phyloP scores from a whole-genome alignment of 2,329 filamentous ascomycete genomes.

The Gremmenia infestans region DNA sequence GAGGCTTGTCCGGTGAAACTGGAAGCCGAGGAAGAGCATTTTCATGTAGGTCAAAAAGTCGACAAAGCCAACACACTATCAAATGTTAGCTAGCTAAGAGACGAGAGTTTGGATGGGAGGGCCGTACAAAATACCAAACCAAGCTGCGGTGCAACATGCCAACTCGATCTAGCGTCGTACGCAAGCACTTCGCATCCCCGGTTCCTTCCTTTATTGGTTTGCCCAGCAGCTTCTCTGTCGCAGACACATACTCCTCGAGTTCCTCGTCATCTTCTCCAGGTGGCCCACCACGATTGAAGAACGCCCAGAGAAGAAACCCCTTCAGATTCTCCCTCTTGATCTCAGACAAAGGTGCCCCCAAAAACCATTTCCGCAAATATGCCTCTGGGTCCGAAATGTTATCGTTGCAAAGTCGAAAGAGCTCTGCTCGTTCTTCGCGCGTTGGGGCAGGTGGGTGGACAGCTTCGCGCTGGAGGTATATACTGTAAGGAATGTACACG shows the following conservation, averaged over 20 bases:
- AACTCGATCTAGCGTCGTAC: slow-evolving; percentile 54
- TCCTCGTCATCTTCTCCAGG: slow-evolving; percentile 45
- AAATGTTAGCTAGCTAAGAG: background rate
- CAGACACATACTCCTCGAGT: slow-evolving; percentile 49
- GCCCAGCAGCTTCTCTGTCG: slow-evolving; percentile 47
- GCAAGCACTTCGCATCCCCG: slow-evolving; percentile 47
- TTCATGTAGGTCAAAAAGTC: slow-evolving; percentile 32
- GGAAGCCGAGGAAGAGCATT: slow-evolving; percentile 41
- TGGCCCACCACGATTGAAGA: slow-evolving; percentile 44
- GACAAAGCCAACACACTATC: slow-evolving; percentile 31
- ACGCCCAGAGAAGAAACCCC: slow-evolving; percentile 57
- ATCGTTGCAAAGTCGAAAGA: slow-evolving; percentile 47
- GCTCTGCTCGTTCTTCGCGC: slow-evolving; percentile 40
- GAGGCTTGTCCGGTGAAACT: slow-evolving; percentile 41
- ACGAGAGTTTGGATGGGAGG: background rate
- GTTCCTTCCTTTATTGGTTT: slow-evolving; percentile 45
- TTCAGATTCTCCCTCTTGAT: slow-evolving; percentile 55
- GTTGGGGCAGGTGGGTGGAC: slow-evolving; percentile 42
- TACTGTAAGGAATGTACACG: slow-evolving; percentile 47
- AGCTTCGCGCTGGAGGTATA: slow-evolving; percentile 47
- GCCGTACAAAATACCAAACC: slow-evolving; percentile 50
- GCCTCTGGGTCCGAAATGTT: slow-evolving; percentile 47
- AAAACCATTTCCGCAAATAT: slow-evolving; percentile 55
- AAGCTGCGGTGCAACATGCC: slow-evolving; percentile 52
- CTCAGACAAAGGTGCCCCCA: slow-evolving; percentile 45